Base-by-base conservation (phyloP, 2,329 filamentous ascomycete species). In the Botrytis pseudocinerea region DNA sequence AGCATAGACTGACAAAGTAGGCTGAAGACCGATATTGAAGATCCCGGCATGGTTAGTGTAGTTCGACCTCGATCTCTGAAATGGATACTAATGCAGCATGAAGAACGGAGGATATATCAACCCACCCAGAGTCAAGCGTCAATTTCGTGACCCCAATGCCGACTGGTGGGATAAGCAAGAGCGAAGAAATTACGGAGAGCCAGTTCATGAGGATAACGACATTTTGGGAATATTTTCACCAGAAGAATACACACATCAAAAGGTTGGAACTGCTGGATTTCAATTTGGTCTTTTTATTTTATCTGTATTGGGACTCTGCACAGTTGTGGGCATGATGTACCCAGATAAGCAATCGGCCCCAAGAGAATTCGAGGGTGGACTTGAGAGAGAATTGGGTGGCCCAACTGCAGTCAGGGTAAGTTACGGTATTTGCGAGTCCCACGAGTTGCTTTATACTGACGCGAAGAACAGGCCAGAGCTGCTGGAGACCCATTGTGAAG, bases 131-230 rank as follows among this genome's bases (percentile, higher is more conserved):
- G 85, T 95, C 83, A 98, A 97, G 87, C 92, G 95, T 78, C 91
- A 94, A 83, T 93, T 94, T 85, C 93, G 96, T 82, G 96, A 98
- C 83, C 96, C 97, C 51, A 89, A 98, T 82, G 95, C 84, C 81
- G 91, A 93, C 81, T 99, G 94, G 94, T 98, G 94, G 93, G 95
- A 99, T 84, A 92, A 94, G 83, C 96, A 99, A 85, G 96, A 98
- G 84, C 91, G 95, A 82, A 90, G 96, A 80, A 98, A 99, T 87
- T 98, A 93, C 82, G 95, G 95, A 83, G 97, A 99, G 84, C 93
- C 95, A 20, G 90, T 97, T 70, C 95, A 99, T 83, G 97, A 99
- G 84, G 96, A 99, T 83, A 92, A 98, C 83, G 97, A 99, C 82
- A 88, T 94, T 73, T 87, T 98, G 73, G 95, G 94, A 78, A 92